Percentiles rank a stretch among this genome's conserved stretches.
These are phyloP conservation scores for Nemania sp. DNA, from an alignment of 2,329 filamentous ascomycete genomes.

Conservation along the genomic window DNA sequence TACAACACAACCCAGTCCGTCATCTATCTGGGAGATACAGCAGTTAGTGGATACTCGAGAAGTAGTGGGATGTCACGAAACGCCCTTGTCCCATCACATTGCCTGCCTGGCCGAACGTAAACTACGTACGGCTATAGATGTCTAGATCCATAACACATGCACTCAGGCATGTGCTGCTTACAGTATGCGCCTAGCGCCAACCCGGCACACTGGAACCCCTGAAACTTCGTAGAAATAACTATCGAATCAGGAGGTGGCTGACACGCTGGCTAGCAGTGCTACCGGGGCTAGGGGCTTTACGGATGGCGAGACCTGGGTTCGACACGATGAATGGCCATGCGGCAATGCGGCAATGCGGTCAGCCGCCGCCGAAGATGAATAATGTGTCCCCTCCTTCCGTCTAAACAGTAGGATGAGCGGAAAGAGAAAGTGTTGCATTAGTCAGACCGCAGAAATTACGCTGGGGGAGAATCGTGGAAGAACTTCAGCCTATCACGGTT, in stretches of 20 bases:
- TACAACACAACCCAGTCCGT: too few species aligned
- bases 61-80: not conserved
- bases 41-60: not conserved
- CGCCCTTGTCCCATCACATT: not conserved
- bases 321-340: too few species aligned
- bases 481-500: not conserved
- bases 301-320: not conserved
- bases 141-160: conserved; percentile 3
- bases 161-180: not conserved
- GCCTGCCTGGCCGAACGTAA: not conserved
- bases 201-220: conserved; percentile 17
- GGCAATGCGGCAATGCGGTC: not conserved
- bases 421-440: not conserved
- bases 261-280: not conserved
- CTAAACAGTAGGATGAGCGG: not conserved
- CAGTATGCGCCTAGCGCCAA: conserved; percentile 4
- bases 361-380: not conserved
- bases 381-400: too few species aligned
- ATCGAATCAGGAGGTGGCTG: conserved; percentile 5
- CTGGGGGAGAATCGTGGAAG: not conserved
- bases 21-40: too few species aligned
- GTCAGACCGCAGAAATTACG: not conserved
- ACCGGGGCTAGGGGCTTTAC: not conserved
- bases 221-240: conserved; percentile 2
- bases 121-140: not conserved